phyloP scores from a whole-genome alignment of 257 asterid species.

The Schizonepeta tenuifolia region DNA sequence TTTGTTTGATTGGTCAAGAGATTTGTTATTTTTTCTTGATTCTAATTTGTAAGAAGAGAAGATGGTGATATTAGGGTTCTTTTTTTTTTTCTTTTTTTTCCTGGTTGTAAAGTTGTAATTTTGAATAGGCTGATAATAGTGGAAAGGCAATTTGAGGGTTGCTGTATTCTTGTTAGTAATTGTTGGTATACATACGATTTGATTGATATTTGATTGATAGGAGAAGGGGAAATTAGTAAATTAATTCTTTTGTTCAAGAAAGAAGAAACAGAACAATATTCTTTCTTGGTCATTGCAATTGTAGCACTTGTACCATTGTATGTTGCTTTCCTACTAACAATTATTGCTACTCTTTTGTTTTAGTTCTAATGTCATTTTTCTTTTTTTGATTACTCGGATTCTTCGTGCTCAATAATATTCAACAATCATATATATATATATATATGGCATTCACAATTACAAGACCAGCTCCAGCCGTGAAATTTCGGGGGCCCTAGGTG shows the following conservation, averaged over 20 bases:
- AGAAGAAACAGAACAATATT: not conserved
- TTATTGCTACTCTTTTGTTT: not conserved
- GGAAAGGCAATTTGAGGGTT: constrained; percentile 41
- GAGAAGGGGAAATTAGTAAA: constrained; percentile 38
- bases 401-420: too few relatives aligned
- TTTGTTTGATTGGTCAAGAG: constrained; percentile 39
- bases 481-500: too few relatives aligned
- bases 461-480: too few relatives aligned
- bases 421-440: too few relatives aligned
- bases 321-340: constrained; percentile 2
- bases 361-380: too few relatives aligned
- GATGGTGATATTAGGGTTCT: constrained; percentile 39
- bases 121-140: constrained; percentile 53
- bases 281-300: constrained; percentile 32
- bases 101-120: constrained; percentile 62
- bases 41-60: constrained; percentile 47
- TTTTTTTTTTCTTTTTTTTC: not conserved
- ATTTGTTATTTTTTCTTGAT: constrained; percentile 41
- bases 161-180: constrained; percentile 54
- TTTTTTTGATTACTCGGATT: too few relatives aligned
- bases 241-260: constrained; percentile 39
- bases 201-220: not conserved
- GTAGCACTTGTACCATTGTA: constrained; percentile 27
- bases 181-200: constrained; percentile 25
- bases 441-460: too few relatives aligned